Conservation (phyloP, 176 grass and related monocot species). For the Zizania latifolia region DNA sequence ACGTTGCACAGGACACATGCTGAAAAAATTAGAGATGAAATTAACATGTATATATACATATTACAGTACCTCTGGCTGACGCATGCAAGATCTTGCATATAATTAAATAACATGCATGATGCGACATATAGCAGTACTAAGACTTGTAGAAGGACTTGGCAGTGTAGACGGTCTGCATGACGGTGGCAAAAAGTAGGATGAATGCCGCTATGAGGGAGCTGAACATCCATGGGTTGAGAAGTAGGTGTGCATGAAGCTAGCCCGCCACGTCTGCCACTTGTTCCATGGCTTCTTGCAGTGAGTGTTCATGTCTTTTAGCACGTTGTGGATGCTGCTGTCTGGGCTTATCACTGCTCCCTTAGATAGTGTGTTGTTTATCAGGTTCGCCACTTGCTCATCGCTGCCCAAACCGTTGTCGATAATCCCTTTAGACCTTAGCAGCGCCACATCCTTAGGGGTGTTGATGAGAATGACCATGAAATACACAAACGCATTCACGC, state of each 20-base stretch:
- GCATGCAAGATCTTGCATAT: no score
- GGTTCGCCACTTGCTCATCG: constrained; percentile 7
- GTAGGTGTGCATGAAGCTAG: constrained; percentile 23
- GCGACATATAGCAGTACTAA: neutral
- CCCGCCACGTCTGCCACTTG: constrained; percentile 24
- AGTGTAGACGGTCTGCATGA: constrained; percentile 30
- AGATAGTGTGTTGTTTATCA: constrained; percentile 12
- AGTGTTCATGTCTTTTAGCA: neutral
- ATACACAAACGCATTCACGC: constrained; percentile 33
- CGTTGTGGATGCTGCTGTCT: neutral
- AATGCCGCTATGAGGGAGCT: constrained; percentile 22
- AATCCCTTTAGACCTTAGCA: constrained; percentile 30
- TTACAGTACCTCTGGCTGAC: no score
- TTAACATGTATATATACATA: no score
- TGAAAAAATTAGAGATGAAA: no score
- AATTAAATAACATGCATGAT: no score
- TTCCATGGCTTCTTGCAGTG: constrained; percentile 12
- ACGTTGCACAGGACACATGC: no score
- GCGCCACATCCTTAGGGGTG: constrained; percentile 37
- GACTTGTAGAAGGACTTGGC: neutral
- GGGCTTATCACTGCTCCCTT: neutral
- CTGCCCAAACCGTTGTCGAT: neutral
- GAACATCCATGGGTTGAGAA: constrained; percentile 32
- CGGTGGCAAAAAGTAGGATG: constrained; percentile 22
- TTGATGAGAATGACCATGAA: constrained; percentile 73